These are phyloP conservation scores for Echinosophora koreensis DNA, from an alignment of 306 rosid species.

Conservation along the genomic window DNA sequence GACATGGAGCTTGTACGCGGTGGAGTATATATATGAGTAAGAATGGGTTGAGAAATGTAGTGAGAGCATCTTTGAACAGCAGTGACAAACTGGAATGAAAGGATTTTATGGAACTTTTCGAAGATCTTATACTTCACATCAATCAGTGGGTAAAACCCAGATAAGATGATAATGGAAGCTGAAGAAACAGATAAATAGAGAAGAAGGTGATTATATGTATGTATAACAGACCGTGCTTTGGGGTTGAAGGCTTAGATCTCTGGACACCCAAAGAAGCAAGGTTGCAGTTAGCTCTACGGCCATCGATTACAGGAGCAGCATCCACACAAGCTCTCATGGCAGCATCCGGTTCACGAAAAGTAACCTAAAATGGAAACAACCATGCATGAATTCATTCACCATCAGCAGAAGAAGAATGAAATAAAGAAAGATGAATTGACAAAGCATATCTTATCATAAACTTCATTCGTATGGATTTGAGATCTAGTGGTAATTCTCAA, in stretches of 20 bases:
- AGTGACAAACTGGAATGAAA: slow-evolving; percentile 24
- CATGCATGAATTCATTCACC: not conserved
- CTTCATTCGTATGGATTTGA: slow-evolving; percentile 11
- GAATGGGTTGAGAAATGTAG: slow-evolving; percentile 13
- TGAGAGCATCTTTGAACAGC: slow-evolving; percentile 46
- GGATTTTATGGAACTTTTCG: slow-evolving; percentile 44
- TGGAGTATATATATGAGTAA: not conserved
- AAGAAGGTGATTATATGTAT: no score
- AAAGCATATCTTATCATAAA: not conserved
- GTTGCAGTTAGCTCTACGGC: slow-evolving; percentile 96
- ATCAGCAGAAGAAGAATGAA: not conserved
- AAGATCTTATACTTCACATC: slow-evolving; percentile 56
- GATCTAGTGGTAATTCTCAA: slow-evolving; percentile 30
- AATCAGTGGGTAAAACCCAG: slow-evolving; percentile 2
- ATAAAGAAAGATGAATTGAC: not conserved
- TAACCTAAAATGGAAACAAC: slow-evolving; percentile 64
- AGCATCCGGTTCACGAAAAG: slow-evolving; percentile 90
- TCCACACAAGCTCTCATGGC: slow-evolving; percentile 99
- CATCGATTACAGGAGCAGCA: slow-evolving; percentile 96
- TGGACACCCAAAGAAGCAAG: slow-evolving; percentile 99
- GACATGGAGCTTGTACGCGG: slow-evolving; percentile 24
- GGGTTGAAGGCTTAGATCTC: slow-evolving; percentile 99
- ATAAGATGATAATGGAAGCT: not conserved
- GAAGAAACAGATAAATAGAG: not conserved
- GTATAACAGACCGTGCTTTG: slow-evolving; percentile 70